phyloP scores from a whole-genome alignment of 2,329 filamentous ascomycete genomes.

The Claviceps spartinae region DNA sequence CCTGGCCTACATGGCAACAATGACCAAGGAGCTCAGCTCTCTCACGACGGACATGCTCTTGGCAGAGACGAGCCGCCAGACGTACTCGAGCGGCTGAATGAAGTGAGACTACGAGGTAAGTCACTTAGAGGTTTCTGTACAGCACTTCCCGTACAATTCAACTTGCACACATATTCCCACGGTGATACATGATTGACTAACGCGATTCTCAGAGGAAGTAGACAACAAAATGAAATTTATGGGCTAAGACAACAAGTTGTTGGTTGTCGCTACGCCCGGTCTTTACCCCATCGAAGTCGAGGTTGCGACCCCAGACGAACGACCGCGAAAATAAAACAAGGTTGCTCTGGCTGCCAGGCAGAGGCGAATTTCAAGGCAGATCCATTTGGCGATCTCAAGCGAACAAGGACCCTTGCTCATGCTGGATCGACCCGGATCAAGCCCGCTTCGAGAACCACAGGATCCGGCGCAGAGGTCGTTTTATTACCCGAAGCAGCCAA shows the following conservation, averaged over 20 bases:
- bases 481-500: neutral
- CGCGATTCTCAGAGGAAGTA: too few relatives aligned
- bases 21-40: slow-evolving; percentile 17
- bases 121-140: neutral
- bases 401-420: neutral
- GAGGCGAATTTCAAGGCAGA: neutral
- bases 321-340: too few relatives aligned
- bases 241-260: too few relatives aligned
- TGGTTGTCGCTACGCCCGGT: neutral
- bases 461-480: neutral
- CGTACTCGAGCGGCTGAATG: slow-evolving; percentile 5
- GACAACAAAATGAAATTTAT: too few relatives aligned
- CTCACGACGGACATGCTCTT: neutral
- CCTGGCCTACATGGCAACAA: slow-evolving; percentile 38
- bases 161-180: neutral
- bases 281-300: neutral
- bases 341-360: neutral
- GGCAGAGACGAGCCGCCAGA: neutral
- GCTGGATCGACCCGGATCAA: neutral
- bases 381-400: neutral
- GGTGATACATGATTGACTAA: too few relatives aligned
- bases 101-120: neutral
- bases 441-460: neutral
- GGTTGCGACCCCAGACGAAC: neutral
- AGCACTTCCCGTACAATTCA: neutral